A percentile compares a stretch with the other conserved stretches of the same genome.
These are phyloP conservation scores for Brassica carinata DNA, from an alignment of 345 rosid species.

Conservation along the genomic window DNA sequence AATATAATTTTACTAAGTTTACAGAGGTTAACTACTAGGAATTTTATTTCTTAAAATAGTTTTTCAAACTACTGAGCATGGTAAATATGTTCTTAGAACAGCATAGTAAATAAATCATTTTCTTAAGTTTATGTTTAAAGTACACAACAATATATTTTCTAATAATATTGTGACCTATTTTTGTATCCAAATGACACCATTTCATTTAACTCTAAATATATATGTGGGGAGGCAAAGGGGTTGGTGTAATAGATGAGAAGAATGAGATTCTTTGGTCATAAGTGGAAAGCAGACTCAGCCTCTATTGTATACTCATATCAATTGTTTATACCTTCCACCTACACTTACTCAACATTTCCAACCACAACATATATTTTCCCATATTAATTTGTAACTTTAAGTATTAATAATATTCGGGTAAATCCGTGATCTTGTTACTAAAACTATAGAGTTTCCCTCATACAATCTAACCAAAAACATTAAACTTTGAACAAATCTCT, in stretches of 20 bases:
- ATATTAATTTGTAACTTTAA: background rate
- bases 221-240: conserved; percentile 25
- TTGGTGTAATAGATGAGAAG: conserved; percentile 40
- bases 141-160: background rate
- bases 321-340: conserved; percentile 25
- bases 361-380: background rate
- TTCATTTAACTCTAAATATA: background rate
- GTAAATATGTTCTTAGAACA: background rate
- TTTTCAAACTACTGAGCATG: background rate
- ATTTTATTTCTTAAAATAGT: background rate
- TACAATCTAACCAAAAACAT: background rate
- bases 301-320: conserved; percentile 28
- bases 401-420: background rate
- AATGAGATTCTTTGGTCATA: conserved; percentile 42
- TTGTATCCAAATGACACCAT: conserved; percentile 3
- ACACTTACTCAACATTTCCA: conserved; percentile 4
- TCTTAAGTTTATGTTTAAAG: background rate
- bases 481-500: background rate
- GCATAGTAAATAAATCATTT: background rate
- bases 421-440: background rate
- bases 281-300: conserved; percentile 45
- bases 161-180: background rate
- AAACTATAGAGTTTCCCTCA: background rate
- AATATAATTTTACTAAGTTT: background rate
- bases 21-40: background rate